These are phyloP conservation scores for Rasamsonia emersonii DNA, from an alignment of 2,329 filamentous ascomycete species.

Conservation along the genomic window DNA sequence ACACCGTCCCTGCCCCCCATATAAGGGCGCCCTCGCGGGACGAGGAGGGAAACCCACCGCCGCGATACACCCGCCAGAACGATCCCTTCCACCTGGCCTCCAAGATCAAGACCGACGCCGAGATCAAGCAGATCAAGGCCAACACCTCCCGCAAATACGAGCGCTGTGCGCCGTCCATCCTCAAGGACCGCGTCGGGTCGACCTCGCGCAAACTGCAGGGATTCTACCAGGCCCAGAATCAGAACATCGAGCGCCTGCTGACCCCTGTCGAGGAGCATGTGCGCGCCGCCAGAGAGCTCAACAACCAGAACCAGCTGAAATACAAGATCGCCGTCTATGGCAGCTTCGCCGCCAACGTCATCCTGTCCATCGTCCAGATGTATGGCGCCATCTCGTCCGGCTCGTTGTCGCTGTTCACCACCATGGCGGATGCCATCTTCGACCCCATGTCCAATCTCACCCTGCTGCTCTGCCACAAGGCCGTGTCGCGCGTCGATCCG, in stretches of 20 bases:
- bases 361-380: constrained; percentile 71
- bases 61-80: constrained; percentile 53
- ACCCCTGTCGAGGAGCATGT: constrained; percentile 90
- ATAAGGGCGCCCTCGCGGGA: constrained; percentile 23
- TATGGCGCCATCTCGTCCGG: constrained; percentile 81
- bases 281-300: constrained; percentile 69
- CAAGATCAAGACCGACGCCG: constrained; percentile 65
- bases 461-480: constrained; percentile 76
- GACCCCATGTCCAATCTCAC: constrained; percentile 85
- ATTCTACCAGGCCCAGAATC: constrained; percentile 88
- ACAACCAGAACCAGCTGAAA: constrained; percentile 67
- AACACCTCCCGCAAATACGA: constrained; percentile 72
- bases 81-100: constrained; percentile 76
- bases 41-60: constrained; percentile 39
- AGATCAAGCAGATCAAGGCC: constrained; percentile 69
- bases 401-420: constrained; percentile 94
- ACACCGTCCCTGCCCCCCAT: constrained; percentile 15
- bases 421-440: constrained; percentile 92
- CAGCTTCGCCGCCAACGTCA: constrained; percentile 68
- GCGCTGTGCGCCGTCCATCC: constrained; percentile 30
- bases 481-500: constrained; percentile 78
- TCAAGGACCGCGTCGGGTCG: constrained; percentile 14
- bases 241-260: constrained; percentile 82
- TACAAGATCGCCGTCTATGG: constrained; percentile 55
- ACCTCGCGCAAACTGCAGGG: constrained; percentile 52